Base-by-base conservation (phyloP, 148 eudicot genomes). In the Chenopodium berlandieri region DNA sequence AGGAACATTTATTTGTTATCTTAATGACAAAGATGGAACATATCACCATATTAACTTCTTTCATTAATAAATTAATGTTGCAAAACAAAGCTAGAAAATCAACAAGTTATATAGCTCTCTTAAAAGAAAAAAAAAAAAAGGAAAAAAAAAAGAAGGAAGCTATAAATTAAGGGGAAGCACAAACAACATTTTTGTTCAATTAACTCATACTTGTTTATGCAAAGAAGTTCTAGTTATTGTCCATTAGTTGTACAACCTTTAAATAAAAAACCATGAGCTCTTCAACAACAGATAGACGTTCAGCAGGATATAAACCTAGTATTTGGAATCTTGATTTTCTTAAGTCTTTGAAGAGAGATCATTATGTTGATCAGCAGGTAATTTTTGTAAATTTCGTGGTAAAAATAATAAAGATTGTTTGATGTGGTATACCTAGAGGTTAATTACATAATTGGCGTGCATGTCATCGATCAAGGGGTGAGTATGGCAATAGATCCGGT, bases 271-370 rank as follows among this genome's bases (percentile, higher is more conserved):
- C 44, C 40, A 50, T 23, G 10, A 17, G 73, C 32, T 65, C 72
- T n/a, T 11, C 37, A 0, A 17, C 13, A 47, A 12, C 12, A 22
- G 50, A 20, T 62, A 47, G 84, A 69, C 76, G 70, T 8, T 77
- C 65, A 0, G 81, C 81, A 31, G 63, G 50, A 46, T 82, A 77
- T 19, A 78, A 82, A 56, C 71, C 81, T 1, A 37, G 58, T 23
- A 27, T 52, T 73, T 83, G 78, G 78, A 48, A 19, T 65, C 20
- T 13, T 65, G 75, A 78, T 4, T 64, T 78, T 1, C 20, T 73
- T 20, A 7, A 48, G 37, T 83, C 85, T 25, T 50, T 73, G 30
- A 23, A 50, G 7, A 72, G 31, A 4, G 37, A n/a, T 32, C 23
- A 14, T 32, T 0, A 0, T 2, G n/a, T 0, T 1, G 2, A 14